Percentiles rank a stretch among this genome's conserved stretches.
Conservation (phyloP, 106 monocot genomes). For the Apostasia ramifera region DNA sequence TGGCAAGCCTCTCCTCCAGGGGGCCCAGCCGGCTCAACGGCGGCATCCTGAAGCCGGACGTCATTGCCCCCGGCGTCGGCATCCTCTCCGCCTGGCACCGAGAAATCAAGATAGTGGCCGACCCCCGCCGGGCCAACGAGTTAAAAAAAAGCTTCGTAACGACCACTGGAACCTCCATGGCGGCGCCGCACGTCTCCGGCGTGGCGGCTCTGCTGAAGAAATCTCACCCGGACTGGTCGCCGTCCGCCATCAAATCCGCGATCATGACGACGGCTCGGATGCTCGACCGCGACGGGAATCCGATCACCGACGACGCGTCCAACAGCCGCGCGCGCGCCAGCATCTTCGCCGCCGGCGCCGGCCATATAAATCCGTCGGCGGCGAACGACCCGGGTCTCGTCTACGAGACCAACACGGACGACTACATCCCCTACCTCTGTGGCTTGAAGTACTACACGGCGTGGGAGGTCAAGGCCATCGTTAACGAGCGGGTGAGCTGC, state of each 20-base stretch:
- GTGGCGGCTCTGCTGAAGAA: slow-evolving; percentile 7
- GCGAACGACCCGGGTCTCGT: slow-evolving; percentile 1
- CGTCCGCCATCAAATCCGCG: slow-evolving; percentile 10
- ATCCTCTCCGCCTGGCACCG: slow-evolving; percentile 18
- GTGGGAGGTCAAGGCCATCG: too few relatives aligned
- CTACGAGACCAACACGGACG: neutral
- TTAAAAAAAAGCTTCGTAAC: neutral
- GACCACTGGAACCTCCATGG: slow-evolving; percentile 8
- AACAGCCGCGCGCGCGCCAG: neutral
- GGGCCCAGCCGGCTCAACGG: slow-evolving; percentile 12
- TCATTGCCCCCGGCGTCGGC: slow-evolving; percentile 17
- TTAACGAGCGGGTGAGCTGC: too few relatives aligned
- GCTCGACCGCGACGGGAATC: slow-evolving; percentile 2
- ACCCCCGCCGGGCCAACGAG: too few relatives aligned
- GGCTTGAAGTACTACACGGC: neutral
- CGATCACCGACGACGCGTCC: slow-evolving; percentile 10
- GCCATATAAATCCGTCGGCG: slow-evolving; percentile 1
- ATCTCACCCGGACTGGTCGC: slow-evolving; percentile 9
- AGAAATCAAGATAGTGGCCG: too few relatives aligned
- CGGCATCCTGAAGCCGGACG: slow-evolving; percentile 22
- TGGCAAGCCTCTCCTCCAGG: slow-evolving; percentile 21
- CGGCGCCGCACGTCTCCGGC: slow-evolving; percentile 6
- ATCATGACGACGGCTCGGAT: slow-evolving; percentile 7
- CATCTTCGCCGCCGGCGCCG: slow-evolving; percentile 26
- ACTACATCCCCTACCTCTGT: slow-evolving; percentile 10